Conservation (phyloP, 2,329 filamentous ascomycete genomes). For the Ophiostoma triangulosporum region DNA sequence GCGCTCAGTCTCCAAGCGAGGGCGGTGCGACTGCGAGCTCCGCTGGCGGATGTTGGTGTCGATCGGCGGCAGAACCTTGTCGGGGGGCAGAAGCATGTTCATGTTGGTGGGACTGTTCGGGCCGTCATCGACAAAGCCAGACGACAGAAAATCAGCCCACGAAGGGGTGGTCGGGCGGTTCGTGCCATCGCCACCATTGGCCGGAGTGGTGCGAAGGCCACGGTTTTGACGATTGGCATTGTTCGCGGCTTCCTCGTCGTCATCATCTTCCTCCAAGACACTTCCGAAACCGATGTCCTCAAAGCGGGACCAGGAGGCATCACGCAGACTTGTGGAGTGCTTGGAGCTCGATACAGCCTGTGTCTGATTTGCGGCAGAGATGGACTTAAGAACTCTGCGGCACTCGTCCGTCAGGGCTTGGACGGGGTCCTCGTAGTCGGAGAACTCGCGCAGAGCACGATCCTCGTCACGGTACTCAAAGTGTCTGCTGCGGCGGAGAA, state of each 20-base stretch:
- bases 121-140: conserved; percentile 74
- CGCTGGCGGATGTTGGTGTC: conserved; percentile 56
- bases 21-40: conserved; percentile 75
- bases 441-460: conserved; percentile 68
- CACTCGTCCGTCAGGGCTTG: conserved; percentile 87
- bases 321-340: conserved; percentile 57
- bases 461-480: conserved; percentile 93
- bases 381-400: conserved; percentile 73
- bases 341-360: conserved; percentile 53
- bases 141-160: conserved; percentile 94
- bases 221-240: conserved; percentile 26
- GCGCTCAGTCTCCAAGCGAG: conserved; percentile 53
- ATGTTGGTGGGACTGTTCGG: conserved; percentile 50
- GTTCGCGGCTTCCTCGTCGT: conserved; percentile 40
- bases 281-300: conserved; percentile 87
- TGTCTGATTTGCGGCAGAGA: conserved; percentile 80
- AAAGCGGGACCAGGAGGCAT: conserved; percentile 93
- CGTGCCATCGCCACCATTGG: conserved; percentile 51
- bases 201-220: conserved; percentile 47
- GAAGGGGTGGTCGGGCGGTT: conserved; percentile 88
- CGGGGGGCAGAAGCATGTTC: conserved; percentile 71
- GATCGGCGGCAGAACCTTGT: conserved; percentile 82
- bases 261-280: conserved; percentile 55
- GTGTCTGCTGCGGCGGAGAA: conserved; percentile 80
- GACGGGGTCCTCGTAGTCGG: conserved; percentile 79